Evolutionary conservation across 202 grass and related monocot species (phyloP).

Genomic region (Digitaria exilis): DNA sequence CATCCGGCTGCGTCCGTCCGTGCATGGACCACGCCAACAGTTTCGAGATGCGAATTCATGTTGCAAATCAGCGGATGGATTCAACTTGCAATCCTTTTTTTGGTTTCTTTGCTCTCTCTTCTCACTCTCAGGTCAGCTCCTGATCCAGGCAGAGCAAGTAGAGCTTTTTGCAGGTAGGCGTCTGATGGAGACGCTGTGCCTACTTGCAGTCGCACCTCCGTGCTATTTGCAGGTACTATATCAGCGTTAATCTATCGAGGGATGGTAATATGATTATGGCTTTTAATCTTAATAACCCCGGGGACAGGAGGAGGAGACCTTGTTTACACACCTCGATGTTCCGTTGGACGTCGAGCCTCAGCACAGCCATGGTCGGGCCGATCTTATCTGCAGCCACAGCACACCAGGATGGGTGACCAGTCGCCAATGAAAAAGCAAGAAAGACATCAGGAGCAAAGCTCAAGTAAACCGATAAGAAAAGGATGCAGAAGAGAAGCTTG

Average conservation of each 20-base stretch:
- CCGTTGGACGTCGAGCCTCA: conserved; percentile 84
- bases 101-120: neutral
- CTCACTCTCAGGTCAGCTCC: no score
- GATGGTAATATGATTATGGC: neutral
- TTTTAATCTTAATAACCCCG: neutral
- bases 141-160: neutral
- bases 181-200: neutral
- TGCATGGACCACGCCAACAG: conserved; percentile 25
- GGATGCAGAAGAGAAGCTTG: neutral
- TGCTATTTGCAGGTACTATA: neutral
- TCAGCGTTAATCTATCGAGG: neutral
- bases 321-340: conserved; percentile 75
- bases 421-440: neutral
- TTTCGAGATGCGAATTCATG: conserved; percentile 18
- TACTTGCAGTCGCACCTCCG: neutral
- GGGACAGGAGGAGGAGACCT: neutral
- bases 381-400: conserved; percentile 82
- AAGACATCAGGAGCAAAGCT: neutral
- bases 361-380: conserved; percentile 85
- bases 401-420: neutral
- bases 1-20: no score
- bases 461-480: neutral
- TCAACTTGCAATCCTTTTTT: conserved; percentile 29
- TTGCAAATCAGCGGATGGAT: neutral
- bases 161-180: neutral